Percentiles rank a stretch among this genome's conserved stretches.
These are phyloP conservation scores for Oemleria cerasiformis DNA, from an alignment of 306 rosid genomes.

Conservation along the genomic window DNA sequence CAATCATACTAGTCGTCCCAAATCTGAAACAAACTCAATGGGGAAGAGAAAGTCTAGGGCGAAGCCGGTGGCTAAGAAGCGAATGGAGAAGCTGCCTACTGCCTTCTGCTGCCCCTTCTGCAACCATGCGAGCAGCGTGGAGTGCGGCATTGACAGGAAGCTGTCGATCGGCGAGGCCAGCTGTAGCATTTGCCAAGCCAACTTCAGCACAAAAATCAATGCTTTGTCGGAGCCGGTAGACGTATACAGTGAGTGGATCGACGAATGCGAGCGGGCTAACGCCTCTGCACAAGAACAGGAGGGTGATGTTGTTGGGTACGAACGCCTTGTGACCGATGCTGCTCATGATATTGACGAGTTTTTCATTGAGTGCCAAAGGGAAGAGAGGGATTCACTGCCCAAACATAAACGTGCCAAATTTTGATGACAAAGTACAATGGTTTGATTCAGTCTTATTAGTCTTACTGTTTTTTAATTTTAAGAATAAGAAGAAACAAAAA, in stretches of 20 bases:
- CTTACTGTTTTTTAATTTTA: too few relatives aligned
- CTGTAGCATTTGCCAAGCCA: background rate
- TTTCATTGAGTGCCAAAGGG: too few relatives aligned
- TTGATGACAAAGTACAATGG: too few relatives aligned
- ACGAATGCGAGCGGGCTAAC: background rate
- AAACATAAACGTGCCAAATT: too few relatives aligned
- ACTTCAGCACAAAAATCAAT: background rate
- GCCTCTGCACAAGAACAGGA: too few relatives aligned
- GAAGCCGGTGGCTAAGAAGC: background rate
- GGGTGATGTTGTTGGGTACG: too few relatives aligned
- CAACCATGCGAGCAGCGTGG: background rate
- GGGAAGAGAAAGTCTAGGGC: background rate
- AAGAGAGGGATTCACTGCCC: too few relatives aligned
- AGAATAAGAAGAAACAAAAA: too few relatives aligned
- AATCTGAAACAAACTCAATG: background rate
- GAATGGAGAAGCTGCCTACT: background rate
- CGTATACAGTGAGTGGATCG: background rate
- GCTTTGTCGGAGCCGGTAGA: background rate
- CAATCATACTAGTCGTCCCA: too few relatives aligned
- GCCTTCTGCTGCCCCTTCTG: background rate
- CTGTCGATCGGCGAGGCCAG: background rate
- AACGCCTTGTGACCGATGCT: too few relatives aligned
- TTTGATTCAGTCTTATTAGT: too few relatives aligned
- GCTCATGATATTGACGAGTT: too few relatives aligned
- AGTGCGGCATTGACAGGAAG: background rate